phyloP scores from a whole-genome alignment of 352 stramenopile species.

The Pythium biforme region DNA sequence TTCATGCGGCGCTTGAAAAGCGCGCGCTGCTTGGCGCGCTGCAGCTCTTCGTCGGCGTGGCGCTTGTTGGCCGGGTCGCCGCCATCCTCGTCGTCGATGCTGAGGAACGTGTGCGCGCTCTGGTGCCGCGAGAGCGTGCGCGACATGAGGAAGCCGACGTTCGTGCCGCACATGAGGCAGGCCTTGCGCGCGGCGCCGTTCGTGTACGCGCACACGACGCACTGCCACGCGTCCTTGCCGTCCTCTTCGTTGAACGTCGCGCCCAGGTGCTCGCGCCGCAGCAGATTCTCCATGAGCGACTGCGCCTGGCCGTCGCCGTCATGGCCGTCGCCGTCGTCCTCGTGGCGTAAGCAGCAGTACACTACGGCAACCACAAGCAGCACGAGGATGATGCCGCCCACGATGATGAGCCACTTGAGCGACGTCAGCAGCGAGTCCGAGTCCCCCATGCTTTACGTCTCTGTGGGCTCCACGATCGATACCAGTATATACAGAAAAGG shows the following conservation, averaged over 20 bases:
- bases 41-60: constrained; percentile 35
- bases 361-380: constrained; percentile 33
- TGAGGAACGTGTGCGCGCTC: constrained; percentile 55
- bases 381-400: constrained; percentile 16
- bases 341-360: constrained; percentile 52
- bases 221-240: constrained; percentile 59
- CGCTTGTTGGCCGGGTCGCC: constrained; percentile 12
- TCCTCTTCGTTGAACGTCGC: constrained; percentile 51
- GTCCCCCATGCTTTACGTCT: constrained; percentile 17
- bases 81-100: constrained; percentile 29
- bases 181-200: constrained; percentile 40
- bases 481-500: background rate
- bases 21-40: constrained; percentile 45
- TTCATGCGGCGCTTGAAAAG: constrained; percentile 73
- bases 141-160: constrained; percentile 30
- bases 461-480: no score
- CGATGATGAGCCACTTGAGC: constrained; percentile 26
- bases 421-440: constrained; percentile 16
- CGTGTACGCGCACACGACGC: constrained; percentile 63
- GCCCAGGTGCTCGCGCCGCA: constrained; percentile 63
- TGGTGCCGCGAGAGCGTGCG: constrained; percentile 39
- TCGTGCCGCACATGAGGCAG: constrained; percentile 73
- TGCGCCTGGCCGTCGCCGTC: constrained; percentile 6
- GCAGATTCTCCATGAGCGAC: constrained; percentile 49
- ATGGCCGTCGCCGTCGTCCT: constrained; percentile 10